Conservation (phyloP, 2,329 filamentous ascomycete genomes). For the Rhytidhysteron rufulum region DNA sequence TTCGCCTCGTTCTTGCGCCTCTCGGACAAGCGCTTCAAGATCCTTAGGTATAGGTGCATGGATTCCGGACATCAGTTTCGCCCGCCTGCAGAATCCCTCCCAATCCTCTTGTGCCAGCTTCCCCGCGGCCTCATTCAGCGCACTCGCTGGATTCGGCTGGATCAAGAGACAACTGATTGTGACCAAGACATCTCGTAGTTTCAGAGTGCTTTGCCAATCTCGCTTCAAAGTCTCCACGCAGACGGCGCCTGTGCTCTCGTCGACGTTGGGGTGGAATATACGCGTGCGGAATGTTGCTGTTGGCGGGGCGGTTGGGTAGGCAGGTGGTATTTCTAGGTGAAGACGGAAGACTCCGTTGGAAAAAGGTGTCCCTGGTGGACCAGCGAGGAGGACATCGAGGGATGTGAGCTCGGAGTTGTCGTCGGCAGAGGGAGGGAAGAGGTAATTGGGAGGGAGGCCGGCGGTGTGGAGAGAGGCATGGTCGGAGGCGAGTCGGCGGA, state of each 20-base stretch:
- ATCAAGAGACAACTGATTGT: constrained; percentile 61
- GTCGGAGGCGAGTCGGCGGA: constrained; percentile 59
- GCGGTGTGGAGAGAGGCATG: constrained; percentile 54
- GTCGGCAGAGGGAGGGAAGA: constrained; percentile 46
- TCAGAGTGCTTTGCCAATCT: constrained; percentile 58
- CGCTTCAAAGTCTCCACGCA: constrained; percentile 64
- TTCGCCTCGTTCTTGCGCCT: constrained; percentile 55
- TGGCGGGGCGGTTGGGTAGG: constrained; percentile 51
- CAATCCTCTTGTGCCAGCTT: constrained; percentile 56
- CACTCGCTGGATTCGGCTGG: constrained; percentile 61
- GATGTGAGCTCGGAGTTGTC: constrained; percentile 53
- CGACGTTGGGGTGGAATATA: constrained; percentile 64
- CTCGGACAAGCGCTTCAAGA: constrained; percentile 42
- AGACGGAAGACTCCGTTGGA: constrained; percentile 56
- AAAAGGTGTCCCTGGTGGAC: constrained; percentile 59
- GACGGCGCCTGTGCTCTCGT: constrained; percentile 58
- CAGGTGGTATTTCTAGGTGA: constrained; percentile 56
- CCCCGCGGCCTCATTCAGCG: constrained; percentile 59
- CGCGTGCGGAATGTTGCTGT: constrained; percentile 59
- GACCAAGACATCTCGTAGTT: constrained; percentile 55
- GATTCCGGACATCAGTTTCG: constrained; percentile 59
- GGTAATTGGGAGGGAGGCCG: constrained; percentile 58
- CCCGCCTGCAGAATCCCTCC: constrained; percentile 53
- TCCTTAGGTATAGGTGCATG: constrained; percentile 53
- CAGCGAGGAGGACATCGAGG: constrained; percentile 56